phyloP scores from a whole-genome alignment of 1,284 basidiomycete species.

The Ganoderma resinaceum region DNA sequence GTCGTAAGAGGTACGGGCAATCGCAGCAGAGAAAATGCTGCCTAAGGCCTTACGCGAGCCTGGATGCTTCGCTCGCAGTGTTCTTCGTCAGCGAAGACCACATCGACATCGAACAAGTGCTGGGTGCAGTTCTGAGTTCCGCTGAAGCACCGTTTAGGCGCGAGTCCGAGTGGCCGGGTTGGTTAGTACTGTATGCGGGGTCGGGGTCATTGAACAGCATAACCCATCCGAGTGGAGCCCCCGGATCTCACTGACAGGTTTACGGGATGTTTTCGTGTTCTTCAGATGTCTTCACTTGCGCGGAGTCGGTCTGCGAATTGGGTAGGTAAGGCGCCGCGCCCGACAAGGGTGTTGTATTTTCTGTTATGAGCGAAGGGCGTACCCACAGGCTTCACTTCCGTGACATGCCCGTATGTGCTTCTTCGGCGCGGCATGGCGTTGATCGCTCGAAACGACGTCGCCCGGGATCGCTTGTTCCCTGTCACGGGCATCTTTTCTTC shows the following conservation, averaged over 20 bases:
- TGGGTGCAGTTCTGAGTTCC: slow-evolving; percentile 8
- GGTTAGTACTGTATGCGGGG: background rate
- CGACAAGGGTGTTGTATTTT: background rate
- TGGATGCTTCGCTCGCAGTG: slow-evolving; percentile 1
- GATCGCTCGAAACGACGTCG: background rate
- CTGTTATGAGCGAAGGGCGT: background rate
- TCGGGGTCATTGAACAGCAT: background rate
- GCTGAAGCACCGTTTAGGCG: background rate
- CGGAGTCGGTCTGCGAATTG: background rate
- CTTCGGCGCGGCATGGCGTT: slow-evolving; percentile 7
- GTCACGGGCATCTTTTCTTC: background rate
- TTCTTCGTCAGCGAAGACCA: slow-evolving; percentile 13
- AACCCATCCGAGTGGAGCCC: slow-evolving; percentile 5
- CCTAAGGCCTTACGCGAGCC: background rate
- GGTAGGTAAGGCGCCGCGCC: background rate
- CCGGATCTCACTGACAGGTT: slow-evolving; percentile 13
- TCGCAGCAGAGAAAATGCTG: background rate
- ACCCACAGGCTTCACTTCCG: slow-evolving; percentile 20
- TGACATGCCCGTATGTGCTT: slow-evolving; percentile 6
- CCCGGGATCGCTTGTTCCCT: background rate
- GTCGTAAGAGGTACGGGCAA: slow-evolving; percentile 4
- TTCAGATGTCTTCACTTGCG: background rate
- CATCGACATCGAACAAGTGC: background rate
- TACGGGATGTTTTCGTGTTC: slow-evolving; percentile 6
- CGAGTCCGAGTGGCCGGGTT: background rate